phyloP scores from a whole-genome alignment of 768 basidiomycete genomes.

The Lepiota brunneoincarnata region DNA sequence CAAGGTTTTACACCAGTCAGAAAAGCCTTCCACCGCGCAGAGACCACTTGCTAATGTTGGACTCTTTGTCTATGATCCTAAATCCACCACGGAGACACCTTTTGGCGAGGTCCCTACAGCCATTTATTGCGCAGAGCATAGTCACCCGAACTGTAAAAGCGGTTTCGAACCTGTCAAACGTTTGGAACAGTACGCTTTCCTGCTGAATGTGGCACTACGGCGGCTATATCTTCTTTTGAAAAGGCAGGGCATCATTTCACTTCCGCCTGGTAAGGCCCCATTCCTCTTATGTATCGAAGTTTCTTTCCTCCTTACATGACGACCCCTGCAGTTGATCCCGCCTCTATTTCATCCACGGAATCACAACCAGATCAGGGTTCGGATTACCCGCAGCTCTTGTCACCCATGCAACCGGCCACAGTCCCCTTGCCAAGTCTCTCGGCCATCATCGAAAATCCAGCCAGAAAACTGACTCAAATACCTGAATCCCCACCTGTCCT shows the following conservation, averaged over 20 bases:
- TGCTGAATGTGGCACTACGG: constrained; percentile 92
- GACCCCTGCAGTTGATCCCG: constrained; percentile 20
- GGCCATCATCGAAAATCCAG: constrained; percentile 92
- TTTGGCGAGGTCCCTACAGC: constrained; percentile 73
- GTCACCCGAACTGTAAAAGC: constrained; percentile 55
- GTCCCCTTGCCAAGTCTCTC: constrained; percentile 90
- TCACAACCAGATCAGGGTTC: constrained; percentile 85
- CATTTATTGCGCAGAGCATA: constrained; percentile 79
- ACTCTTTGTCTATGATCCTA: constrained; percentile 74
- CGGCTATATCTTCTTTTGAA: constrained; percentile 84
- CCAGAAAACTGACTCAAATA: constrained; percentile 75
- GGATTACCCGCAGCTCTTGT: constrained; percentile 94
- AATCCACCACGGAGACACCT: constrained; percentile 61
- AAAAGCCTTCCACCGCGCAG: constrained; percentile 61
- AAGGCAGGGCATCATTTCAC: constrained; percentile 84
- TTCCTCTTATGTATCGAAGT: constrained; percentile 8
- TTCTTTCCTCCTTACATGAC: constrained; percentile 3
- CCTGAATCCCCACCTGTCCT: constrained; percentile 46
- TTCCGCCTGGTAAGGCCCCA: constrained; percentile 59
- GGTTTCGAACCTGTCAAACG: constrained; percentile 95
- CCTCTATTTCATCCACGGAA: constrained; percentile 35
- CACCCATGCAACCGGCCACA: constrained; percentile 92
- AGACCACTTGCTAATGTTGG: constrained; percentile 81
- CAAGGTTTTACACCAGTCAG: constrained; percentile 36
- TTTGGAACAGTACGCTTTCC: constrained; percentile 95